Base-by-base conservation (phyloP, 2,329 filamentous ascomycete species). In the Talaromyces amestolkiae region DNA sequence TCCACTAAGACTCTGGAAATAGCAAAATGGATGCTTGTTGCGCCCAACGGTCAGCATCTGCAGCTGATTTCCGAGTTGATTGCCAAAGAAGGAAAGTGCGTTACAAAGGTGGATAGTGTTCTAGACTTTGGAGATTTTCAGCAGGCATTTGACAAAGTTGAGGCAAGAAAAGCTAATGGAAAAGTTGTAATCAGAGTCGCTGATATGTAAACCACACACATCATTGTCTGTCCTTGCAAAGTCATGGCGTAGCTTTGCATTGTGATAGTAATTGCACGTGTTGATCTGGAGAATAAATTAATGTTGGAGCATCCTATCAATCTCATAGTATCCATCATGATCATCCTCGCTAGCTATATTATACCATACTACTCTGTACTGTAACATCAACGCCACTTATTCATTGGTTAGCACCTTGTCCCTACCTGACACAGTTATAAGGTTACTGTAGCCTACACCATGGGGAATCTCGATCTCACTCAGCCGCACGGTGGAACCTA, bases 131-230 rank as follows among this genome's bases (percentile, higher is more conserved):
- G 22, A 11, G 37, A 63, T 56, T 63, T 63, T 45, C 61, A 63
- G 37, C 35, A 63, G n/a, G 61, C 61, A 19, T 63, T 63, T 35
- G 61, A 63, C 49, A 63, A 63, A 35, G 49, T 63, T 45, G 61
- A 63, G 61, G 37, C 33, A 17, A 54, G 27, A 45, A 63, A 63
- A 15, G 49, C 61, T 3, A 54, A 56, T 56, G 61, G 61, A 45
- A 63, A 63, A 45, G 49, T 63, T 22, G 61, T 63, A 43, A 63
- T 63, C 3, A 63, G 56, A 22, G 61, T 63, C 22, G 24, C 15
- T 13, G 54, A 41, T 41, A 15, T 41, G n/a, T 58, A 41, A 39
- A 22, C 2, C 2, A 37, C 31, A 15, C 35, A 41, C 1, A 3
- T 24, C 8, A 47, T 47, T 22, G 24, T 27, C 24, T 27, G 24